Base-by-base conservation (phyloP, 805 yeast species). In the Kluyveromyces lactis region DNA sequence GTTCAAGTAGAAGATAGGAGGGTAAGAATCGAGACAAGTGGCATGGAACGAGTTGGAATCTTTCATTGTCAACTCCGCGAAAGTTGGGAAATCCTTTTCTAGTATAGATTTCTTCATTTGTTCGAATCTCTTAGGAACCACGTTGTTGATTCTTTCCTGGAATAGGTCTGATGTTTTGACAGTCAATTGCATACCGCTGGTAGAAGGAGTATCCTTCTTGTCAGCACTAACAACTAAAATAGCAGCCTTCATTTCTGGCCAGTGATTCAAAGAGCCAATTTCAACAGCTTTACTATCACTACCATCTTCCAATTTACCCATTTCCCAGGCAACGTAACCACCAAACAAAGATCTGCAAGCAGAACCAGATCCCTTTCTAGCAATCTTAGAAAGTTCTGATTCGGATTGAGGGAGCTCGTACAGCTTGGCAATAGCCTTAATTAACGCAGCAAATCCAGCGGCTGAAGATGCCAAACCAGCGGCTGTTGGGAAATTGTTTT, bases 291-390 rank as follows among this genome's bases (percentile, higher is more conserved):
- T 81, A 11, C 97, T 89, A 65, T 92, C 98, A 33, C 75, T 70
- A n/a, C 98, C 98, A 56, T 87, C 81, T 0, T 47, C 64, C 42
- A 56, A 47, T 3, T 51, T 48, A 42, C 99, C 99, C 97, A 89
- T 87, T 62, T 92, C 96, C 99, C 99, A 92, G 3, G 97, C 97
- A 10, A 92, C 99, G 57, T 79, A 92, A 6, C 99, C 99, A 35
- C 98, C 97, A 63, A 86, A 86, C 46, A 92, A 69, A 7, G 97
- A 92, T 62, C 99, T 75, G 66, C 99, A 92, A 5, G 98, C 98
- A 11, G 96, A 86, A 2, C 98, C 99, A 5, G 97, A 87, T 24
- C 99, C 99, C 66, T 87, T 90, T 65, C 99, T 79, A 11, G 99
- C 98, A 56, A 92, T 83, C 56, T 81, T 82, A 47, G 95, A 85